phyloP scores from a whole-genome alignment of 108 stramenopile species.

The Skeletonema tropicum region DNA sequence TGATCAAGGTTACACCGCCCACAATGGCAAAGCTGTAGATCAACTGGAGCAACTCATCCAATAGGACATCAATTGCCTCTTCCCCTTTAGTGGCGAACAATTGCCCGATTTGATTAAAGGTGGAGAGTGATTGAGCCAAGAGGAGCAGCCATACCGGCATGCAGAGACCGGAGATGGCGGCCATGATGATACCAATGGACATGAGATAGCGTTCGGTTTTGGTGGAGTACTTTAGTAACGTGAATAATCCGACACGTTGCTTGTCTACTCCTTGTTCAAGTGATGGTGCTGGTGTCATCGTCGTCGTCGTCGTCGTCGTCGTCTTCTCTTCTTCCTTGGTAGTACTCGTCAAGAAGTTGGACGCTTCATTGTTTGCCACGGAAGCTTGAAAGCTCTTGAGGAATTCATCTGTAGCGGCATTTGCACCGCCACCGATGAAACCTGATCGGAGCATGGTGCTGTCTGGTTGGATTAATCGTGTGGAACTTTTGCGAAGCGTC shows the following conservation, averaged over 20 bases:
- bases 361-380: neutral
- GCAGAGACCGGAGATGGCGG: conserved; percentile 32
- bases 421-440: conserved; percentile 26
- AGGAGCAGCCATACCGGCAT: conserved; percentile 43
- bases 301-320: neutral
- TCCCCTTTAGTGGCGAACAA: conserved; percentile 18
- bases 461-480: neutral
- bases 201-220: conserved; percentile 18
- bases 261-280: neutral
- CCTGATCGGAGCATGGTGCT: conserved; percentile 10
- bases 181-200: conserved; percentile 21
- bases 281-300: neutral
- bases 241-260: conserved; percentile 18
- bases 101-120: conserved; percentile 32
- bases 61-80: conserved; percentile 8
- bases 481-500: neutral
- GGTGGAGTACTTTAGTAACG: conserved; percentile 40
- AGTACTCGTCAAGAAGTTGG: neutral
- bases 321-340: neutral
- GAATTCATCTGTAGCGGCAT: conserved; percentile 12
- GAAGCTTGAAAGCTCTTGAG: conserved; percentile 14
- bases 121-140: conserved; percentile 27
- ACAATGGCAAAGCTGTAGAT: conserved; percentile 59
- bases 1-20: conserved; percentile 44
- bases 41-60: conserved; percentile 42